A percentile compares a stretch with the other conserved stretches of the same genome.
These are phyloP conservation scores for Penicillium mononematosum DNA, from an alignment of 495 filamentous ascomycete species.

Conservation along the genomic window DNA sequence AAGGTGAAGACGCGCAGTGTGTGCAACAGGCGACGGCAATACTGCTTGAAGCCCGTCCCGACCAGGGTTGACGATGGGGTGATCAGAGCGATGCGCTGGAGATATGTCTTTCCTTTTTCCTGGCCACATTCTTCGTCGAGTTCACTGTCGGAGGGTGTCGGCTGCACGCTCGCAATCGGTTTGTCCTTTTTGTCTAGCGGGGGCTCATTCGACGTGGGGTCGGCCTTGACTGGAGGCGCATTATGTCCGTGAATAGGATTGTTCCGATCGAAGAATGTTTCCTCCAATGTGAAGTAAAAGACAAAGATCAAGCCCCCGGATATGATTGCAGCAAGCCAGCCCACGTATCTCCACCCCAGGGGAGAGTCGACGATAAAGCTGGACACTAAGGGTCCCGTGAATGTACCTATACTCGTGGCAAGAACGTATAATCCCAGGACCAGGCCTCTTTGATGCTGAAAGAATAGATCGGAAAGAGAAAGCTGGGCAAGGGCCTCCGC, in stretches of 20 bases:
- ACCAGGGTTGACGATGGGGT: slow-evolving; percentile 28
- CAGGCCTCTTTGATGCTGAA: slow-evolving; percentile 26
- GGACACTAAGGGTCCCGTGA: slow-evolving; percentile 31
- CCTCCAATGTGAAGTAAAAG: slow-evolving; percentile 28
- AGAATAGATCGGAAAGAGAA: slow-evolving; percentile 32
- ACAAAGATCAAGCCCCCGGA: slow-evolving; percentile 22
- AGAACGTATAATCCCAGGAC: slow-evolving; percentile 30
- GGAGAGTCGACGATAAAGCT: slow-evolving; percentile 28
- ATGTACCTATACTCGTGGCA: slow-evolving; percentile 34
- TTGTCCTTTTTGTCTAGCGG: slow-evolving; percentile 12
- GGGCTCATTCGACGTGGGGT: neutral
- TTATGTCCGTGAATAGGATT: slow-evolving; percentile 11
- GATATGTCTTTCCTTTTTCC: slow-evolving; percentile 25
- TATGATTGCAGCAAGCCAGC: slow-evolving; percentile 34
- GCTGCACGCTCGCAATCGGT: neutral
- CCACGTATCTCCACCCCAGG: slow-evolving; percentile 34
- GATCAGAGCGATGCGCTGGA: slow-evolving; percentile 31
- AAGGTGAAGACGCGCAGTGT: slow-evolving; percentile 35
- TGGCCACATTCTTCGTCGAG: slow-evolving; percentile 15
- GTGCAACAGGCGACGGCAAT: slow-evolving; percentile 23
- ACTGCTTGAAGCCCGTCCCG: slow-evolving; percentile 31
- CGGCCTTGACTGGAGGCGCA: neutral
- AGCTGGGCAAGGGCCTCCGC: slow-evolving; percentile 30
- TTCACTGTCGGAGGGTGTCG: neutral
- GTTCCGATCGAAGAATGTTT: slow-evolving; percentile 31